Percentiles rank a stretch among this genome's conserved stretches.
Conservation (phyloP, 2,329 filamentous ascomycete genomes). For the Fonsecaea pedrosoi region DNA sequence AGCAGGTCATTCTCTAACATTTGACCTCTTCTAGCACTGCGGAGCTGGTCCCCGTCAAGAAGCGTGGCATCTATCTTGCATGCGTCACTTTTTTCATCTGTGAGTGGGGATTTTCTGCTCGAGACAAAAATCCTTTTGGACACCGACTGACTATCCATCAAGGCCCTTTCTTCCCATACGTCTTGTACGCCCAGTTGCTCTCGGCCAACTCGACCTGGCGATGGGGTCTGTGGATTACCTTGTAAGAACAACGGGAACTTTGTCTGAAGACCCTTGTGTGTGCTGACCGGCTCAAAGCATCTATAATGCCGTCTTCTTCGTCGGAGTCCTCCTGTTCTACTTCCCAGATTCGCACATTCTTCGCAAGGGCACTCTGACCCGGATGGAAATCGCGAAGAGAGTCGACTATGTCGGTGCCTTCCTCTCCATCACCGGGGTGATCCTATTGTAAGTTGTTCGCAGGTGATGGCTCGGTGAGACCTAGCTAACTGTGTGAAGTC, state of each 20-base stretch:
- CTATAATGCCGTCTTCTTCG: conserved; percentile 30
- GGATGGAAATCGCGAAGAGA: conserved; percentile 20
- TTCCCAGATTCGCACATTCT: conserved; percentile 30
- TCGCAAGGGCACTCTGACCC: conserved; percentile 18
- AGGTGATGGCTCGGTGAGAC: conserved; percentile 40
- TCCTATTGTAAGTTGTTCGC: conserved; percentile 42
- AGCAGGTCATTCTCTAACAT: conserved; percentile 5
- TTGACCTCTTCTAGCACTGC: conserved; percentile 18
- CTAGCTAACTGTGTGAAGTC: conserved; percentile 14
- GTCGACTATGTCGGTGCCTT: conserved; percentile 34
- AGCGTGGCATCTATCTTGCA: conserved; percentile 32
- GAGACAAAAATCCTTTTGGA: background rate
- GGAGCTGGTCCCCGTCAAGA: conserved; percentile 36
- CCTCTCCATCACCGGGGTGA: conserved; percentile 31
- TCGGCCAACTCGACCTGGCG: conserved; percentile 30
- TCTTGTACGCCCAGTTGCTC: conserved; percentile 31
- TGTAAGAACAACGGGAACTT: conserved; percentile 18
- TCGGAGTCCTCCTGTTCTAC: conserved; percentile 30
- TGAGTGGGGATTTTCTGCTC: background rate
- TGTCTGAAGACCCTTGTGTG: background rate
- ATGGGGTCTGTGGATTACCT: conserved; percentile 34
- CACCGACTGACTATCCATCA: conserved; percentile 4
- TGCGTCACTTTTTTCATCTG: conserved; percentile 32
- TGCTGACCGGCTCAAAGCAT: conserved; percentile 17
- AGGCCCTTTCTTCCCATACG: conserved; percentile 35